A percentile compares a stretch with the other conserved stretches of the same genome.
phyloP scores from a whole-genome alignment of 2,329 filamentous ascomycete genomes.

The Mycogone perniciosa region DNA sequence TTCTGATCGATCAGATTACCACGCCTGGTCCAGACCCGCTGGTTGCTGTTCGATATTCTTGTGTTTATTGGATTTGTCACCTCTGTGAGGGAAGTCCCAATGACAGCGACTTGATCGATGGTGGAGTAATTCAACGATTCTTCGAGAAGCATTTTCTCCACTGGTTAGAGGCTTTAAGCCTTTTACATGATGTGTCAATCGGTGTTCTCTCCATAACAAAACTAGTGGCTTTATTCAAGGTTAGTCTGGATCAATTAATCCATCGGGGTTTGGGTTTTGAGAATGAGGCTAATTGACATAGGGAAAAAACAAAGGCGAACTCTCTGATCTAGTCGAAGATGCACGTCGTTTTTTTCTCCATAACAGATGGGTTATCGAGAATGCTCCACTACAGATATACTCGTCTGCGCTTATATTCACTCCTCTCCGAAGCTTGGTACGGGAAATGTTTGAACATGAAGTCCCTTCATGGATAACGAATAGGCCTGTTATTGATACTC shows the following conservation, averaged over 20 bases:
- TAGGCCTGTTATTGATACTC: not conserved
- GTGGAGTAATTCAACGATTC: not conserved
- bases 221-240: not conserved
- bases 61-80: slow-evolving; percentile 18
- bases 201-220: not conserved
- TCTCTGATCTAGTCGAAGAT: not conserved
- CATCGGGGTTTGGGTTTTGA: no score
- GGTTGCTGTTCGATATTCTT: slow-evolving; percentile 13
- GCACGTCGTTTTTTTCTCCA: slow-evolving; percentile 5
- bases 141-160: not conserved
- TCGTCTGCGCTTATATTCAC: slow-evolving; percentile 7
- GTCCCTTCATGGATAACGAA: slow-evolving; percentile 5
- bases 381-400: slow-evolving; percentile 7
- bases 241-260: not conserved
- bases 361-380: slow-evolving; percentile 1
- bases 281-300: not conserved
- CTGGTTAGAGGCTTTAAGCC: slow-evolving; percentile 2
- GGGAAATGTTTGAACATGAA: slow-evolving; percentile 2
- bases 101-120: not conserved
- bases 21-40: slow-evolving; percentile 15
- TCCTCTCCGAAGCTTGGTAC: not conserved
- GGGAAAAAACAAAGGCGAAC: not conserved
- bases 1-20: slow-evolving; percentile 8
- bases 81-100: slow-evolving; percentile 9
- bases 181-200: not conserved